These are phyloP conservation scores for Ambrosia hybrid DNA, from an alignment of 140 eudicot species.

Conservation along the genomic window DNA sequence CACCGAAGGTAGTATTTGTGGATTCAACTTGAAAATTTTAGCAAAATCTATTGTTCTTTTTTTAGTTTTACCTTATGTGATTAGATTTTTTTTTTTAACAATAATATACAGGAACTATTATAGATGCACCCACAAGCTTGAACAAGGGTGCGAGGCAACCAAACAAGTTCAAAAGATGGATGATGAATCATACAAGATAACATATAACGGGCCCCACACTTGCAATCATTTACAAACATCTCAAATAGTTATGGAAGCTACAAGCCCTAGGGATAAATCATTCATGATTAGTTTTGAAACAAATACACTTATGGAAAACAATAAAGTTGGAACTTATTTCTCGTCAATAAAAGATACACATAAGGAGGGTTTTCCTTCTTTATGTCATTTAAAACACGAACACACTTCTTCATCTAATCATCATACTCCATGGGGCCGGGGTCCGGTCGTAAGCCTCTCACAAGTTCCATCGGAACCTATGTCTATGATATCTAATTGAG, in stretches of 20 bases:
- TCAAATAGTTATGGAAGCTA: slow-evolving; percentile 26
- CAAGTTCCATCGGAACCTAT: slow-evolving; percentile 20
- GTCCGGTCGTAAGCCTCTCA: not conserved
- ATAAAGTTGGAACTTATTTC: slow-evolving; percentile 2
- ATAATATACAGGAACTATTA: slow-evolving; percentile 40
- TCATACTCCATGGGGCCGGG: not conserved
- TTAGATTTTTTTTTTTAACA: not conserved
- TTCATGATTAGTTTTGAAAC: slow-evolving; percentile 13
- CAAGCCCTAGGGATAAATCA: slow-evolving; percentile 10
- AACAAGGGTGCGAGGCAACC: slow-evolving; percentile 46
- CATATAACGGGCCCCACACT: slow-evolving; percentile 26
- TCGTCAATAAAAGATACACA: slow-evolving; percentile 9
- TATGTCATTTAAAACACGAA: not conserved
- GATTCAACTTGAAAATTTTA: not conserved
- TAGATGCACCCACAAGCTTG: slow-evolving; percentile 48
- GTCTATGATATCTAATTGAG: slow-evolving; percentile 31
- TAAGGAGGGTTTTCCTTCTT: not conserved
- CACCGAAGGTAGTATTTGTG: slow-evolving; percentile 34
- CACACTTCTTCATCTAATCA: slow-evolving; percentile 5
- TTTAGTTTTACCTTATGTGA: not conserved
- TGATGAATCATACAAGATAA: slow-evolving; percentile 32
- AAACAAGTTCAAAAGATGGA: slow-evolving; percentile 44
- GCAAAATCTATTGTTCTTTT: not conserved
- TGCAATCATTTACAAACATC: slow-evolving; percentile 25
- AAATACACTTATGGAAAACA: not conserved